Evolutionary conservation across 495 filamentous ascomycete species (phyloP), one percentile per base, ranked within the genome.

Genomic region (Aspergillus affinis): DNA sequence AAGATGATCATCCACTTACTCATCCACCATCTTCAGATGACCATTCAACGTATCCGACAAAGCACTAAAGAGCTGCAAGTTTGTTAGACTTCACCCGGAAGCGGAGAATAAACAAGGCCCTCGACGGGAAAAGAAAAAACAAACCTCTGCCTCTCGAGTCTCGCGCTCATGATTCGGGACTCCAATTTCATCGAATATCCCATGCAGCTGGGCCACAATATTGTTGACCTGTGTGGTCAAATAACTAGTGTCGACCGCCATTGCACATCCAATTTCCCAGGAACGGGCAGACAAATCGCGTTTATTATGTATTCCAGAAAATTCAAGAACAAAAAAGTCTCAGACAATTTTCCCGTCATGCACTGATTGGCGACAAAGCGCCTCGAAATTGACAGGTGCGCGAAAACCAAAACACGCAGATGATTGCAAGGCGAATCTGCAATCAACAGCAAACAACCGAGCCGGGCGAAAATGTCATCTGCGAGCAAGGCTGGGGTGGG

Each of bases 121-220:
- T 26, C 17, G 30, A 13, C 23, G 23, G 23, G 15, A 30, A 20
- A n/a, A 19, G 60, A 73, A 21, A n/a, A 17, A 60, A 73, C 80
- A 64, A 77, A 96, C 91, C 84, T 95, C 88, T 66, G 89, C 81
- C 71, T 98, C 92, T 59, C 95, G 82, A 5, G 83, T 80, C 60
- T 97, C 92, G 61, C 95, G 87, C 75, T 97, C 94, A 86, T 95
- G 90, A 67, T 75, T 84, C 18, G 92, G 82, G 48, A 99, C 87
- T 41, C 94, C 94, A 65, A 99, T 97, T 63, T 98, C 93, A 73
- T 98, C 94, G 67, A 95, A 99, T 51, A 97, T 82, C 48, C 88
- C 89, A 76, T 97, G 93, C 49, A 99, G 81, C 75, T 96, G 90
- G 69, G 83, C 82, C 65, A 96, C 89, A 68, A 96, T 97, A 64